A percentile compares a stretch with the other conserved stretches of the same genome.
Conservation (phyloP, 495 filamentous ascomycete genomes). For the Tuber melanosporum region DNA sequence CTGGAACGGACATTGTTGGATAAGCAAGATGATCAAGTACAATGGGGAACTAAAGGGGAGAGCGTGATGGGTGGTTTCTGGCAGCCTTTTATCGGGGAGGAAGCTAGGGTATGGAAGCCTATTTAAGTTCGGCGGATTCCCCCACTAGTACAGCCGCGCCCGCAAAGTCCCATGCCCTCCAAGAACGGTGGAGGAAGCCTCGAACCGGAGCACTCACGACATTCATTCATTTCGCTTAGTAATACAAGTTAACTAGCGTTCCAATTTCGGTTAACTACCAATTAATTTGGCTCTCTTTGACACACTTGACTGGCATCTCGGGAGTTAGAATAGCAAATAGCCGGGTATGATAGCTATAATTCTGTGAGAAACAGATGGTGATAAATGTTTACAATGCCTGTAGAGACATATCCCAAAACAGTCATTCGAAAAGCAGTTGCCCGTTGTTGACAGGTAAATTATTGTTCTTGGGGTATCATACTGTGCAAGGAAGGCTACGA, state of each 20-base stretch:
- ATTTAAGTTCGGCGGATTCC: constrained; percentile 15
- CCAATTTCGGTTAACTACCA: no score
- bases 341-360: neutral
- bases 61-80: neutral
- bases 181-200: neutral
- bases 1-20: constrained; percentile 26
- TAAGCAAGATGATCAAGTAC: neutral
- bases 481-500: neutral
- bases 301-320: no score
- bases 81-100: neutral
- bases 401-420: neutral
- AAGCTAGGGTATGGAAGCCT: constrained; percentile 11
- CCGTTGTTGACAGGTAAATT: neutral
- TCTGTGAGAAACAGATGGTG: neutral
- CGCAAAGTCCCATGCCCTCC: neutral
- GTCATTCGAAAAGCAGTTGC: neutral
- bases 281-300: no score
- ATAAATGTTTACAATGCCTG: neutral
- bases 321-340: no score
- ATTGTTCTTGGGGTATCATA: neutral
- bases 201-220: no score
- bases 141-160: neutral
- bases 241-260: no score
- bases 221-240: no score
- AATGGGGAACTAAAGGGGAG: neutral